Evolutionary conservation across 305 asterid species (phyloP).

Genomic region (Lippia alba): DNA sequence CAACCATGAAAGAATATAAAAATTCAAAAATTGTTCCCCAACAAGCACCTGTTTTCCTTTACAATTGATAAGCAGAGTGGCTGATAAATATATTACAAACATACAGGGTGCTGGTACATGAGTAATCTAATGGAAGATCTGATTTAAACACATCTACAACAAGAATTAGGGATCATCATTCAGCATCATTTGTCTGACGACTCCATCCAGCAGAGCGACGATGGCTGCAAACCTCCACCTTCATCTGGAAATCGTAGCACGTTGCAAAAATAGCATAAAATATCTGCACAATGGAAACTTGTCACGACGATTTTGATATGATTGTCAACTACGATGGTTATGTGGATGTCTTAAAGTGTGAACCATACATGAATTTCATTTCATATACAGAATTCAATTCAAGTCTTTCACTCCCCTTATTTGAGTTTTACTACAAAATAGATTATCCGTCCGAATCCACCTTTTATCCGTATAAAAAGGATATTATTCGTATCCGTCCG

Average conservation of each 20-base stretch:
- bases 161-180: neutral
- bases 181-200: neutral
- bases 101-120: constrained; percentile 15
- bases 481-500: too few relatives aligned
- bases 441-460: too few relatives aligned
- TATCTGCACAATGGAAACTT: constrained; percentile 13
- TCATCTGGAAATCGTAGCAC: constrained; percentile 13
- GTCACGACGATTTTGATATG: too few relatives aligned
- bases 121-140: constrained; percentile 3
- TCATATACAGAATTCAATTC: constrained; percentile 3
- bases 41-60: constrained; percentile 27
- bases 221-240: constrained; percentile 1
- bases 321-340: too few relatives aligned
- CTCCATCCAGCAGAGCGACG: constrained; percentile 16
- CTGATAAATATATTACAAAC: constrained; percentile 8
- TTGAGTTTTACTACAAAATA: constrained; percentile 4
- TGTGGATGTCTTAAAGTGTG: neutral
- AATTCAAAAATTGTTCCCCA: neutral
- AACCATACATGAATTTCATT: neutral
- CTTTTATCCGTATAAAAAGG: too few relatives aligned
- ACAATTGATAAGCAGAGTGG: constrained; percentile 24
- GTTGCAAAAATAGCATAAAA: too few relatives aligned
- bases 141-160: neutral
- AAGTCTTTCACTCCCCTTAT: neutral
- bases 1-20: neutral